Evolutionary conservation across 345 rosid genomes (phyloP).

Genomic region (Euphorbia peplus): DNA sequence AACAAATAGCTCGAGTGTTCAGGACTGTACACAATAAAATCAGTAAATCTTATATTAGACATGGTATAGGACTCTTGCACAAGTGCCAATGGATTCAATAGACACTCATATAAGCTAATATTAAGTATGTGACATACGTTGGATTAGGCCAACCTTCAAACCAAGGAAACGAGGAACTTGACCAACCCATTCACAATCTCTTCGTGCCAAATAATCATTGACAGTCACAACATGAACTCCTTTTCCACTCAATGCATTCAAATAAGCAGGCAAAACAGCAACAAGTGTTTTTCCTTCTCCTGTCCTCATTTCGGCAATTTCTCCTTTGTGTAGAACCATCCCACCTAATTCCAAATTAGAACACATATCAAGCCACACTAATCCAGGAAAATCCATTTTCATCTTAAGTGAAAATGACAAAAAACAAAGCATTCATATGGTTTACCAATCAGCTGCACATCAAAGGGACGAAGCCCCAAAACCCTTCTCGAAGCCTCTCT

Average conservation of each 20-base stretch:
- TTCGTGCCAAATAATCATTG: conserved; percentile 89
- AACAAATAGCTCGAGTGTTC: neutral
- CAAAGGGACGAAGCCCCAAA: conserved; percentile 86
- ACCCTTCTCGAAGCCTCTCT: conserved; percentile 93
- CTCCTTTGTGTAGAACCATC: conserved; percentile 97
- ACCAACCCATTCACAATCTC: conserved; percentile 99
- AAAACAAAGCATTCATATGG: conserved; percentile 1
- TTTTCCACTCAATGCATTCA: conserved; percentile 89
- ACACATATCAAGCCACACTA: neutral
- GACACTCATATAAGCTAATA: conserved; percentile 10
- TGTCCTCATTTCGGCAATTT: conserved; percentile 97
- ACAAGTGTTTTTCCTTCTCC: conserved; percentile 99
- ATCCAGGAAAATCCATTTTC: neutral
- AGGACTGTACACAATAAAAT: neutral
- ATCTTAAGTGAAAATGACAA: neutral
- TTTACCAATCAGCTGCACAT: conserved; percentile 85
- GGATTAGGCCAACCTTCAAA: conserved; percentile 98
- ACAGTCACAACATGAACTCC: conserved; percentile 98
- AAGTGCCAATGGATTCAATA: neutral
- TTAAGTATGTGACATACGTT: conserved; percentile 67
- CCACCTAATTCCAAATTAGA: conserved; percentile 53
- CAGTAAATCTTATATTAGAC: neutral
- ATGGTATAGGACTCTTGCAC: neutral
- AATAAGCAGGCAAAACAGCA: conserved; percentile 90
- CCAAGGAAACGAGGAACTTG: conserved; percentile 98